Evolutionary conservation across 805 yeast species (phyloP).

Genomic region (Saturnispora hagleri): DNA sequence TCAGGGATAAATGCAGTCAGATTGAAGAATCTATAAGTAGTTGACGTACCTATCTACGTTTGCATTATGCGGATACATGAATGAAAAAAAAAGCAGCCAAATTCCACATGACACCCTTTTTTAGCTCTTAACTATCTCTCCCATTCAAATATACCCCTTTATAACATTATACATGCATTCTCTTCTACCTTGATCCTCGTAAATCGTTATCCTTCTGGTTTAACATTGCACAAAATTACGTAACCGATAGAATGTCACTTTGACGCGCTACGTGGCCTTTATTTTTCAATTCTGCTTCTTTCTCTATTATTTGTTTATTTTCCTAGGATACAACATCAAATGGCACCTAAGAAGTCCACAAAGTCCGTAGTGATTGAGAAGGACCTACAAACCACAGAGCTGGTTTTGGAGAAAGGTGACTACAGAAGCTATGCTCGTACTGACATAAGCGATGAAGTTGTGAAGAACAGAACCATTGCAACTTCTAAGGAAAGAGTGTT

Average conservation of each 20-base stretch:
- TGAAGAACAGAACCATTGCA: conserved; percentile 33
- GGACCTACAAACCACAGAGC: conserved; percentile 30
- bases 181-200: background rate
- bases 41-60: background rate
- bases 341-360: conserved; percentile 19
- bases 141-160: background rate
- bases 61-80: background rate
- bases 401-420: conserved; percentile 41
- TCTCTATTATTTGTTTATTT: background rate
- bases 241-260: background rate
- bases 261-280: conserved; percentile 10
- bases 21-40: background rate
- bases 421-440: conserved; percentile 47
- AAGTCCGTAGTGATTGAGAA: conserved; percentile 7
- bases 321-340: conserved; percentile 3
- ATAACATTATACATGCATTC: background rate
- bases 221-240: background rate
- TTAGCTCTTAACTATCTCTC: background rate
- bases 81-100: background rate
- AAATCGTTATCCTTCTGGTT: background rate
- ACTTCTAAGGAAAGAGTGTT: conserved; percentile 32
- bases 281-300: background rate
- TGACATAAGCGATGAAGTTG: conserved; percentile 35
- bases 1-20: conserved; percentile 19
- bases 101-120: no score